Base-by-base conservation (phyloP, 371 early-diverging fungal genomes). In the Dichotomocladium elegans region DNA sequence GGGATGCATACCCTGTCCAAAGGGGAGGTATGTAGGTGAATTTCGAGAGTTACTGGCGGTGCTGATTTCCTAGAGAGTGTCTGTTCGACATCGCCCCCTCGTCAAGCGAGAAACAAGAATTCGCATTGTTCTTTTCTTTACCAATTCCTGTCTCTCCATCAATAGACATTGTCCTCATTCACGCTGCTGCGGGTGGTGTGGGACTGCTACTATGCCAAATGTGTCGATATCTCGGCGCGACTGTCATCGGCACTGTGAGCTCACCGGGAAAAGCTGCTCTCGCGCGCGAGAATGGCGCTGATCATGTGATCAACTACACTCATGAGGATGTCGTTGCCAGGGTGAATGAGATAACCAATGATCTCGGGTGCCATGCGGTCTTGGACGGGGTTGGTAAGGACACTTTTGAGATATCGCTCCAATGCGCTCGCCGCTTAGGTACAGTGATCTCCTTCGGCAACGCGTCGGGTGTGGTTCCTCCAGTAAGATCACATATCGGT, bases 131-230 rank as follows among this genome's bases (percentile, higher is more conserved):
- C 15, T n/a, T n/a, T n/a, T n/a, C n/a, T n/a, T 24, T 35, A 37
- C n/a, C 37, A 37, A 37, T 35, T 3, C 0, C 17, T 7, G 37
- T n/a, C n/a, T n/a, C n/a, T n/a, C n/a, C n/a, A n/a, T n/a, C n/a
- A 24, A 15, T 50, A 66, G 91, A 94, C 60, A 83, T 72, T 58
- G 83, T 95, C 34, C 66, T 96, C 43, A 74, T 96, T 30, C 91
- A 92, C 59, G 95, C 97, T 10, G 95, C 93, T 0, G 97, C 96
- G 9, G 97, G 96, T 14, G 95, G 96, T 28, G 88, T 89, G 9
- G 97, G 96, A 5, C 66, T 83, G 12, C 60, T 92, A 21, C 72
- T 95, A 27, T 79, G 82, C 37, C 91, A 90, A 67, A 61, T 96
- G 66, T 74, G 81, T 61, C 87, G 85, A 51, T 66, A 80, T 26